A percentile compares a stretch with the other conserved stretches of the same genome.
These are phyloP conservation scores for Aspergillus melleus DNA, from an alignment of 2,329 filamentous ascomycete genomes.

Conservation along the genomic window DNA sequence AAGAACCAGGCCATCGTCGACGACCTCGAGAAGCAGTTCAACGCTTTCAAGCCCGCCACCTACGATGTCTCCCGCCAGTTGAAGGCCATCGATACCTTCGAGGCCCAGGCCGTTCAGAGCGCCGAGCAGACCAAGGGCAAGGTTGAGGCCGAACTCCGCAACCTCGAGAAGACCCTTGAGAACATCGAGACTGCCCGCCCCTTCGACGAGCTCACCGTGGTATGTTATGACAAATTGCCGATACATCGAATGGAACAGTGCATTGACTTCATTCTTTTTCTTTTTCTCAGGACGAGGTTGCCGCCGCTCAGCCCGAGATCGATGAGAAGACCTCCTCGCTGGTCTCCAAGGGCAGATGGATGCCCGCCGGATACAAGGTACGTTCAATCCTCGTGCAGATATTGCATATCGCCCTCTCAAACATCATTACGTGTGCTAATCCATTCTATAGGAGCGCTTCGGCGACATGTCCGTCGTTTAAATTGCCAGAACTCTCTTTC, in stretches of 20 bases:
- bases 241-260: neutral
- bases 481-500: constrained; percentile 39
- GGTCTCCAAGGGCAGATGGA: constrained; percentile 97
- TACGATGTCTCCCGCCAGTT: constrained; percentile 94
- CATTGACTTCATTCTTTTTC: constrained; percentile 7
- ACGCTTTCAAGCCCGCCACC: constrained; percentile 82
- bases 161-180: constrained; percentile 89
- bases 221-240: constrained; percentile 52
- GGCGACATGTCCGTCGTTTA: constrained; percentile 95
- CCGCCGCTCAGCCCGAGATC: constrained; percentile 90
- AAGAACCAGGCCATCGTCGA: constrained; percentile 96
- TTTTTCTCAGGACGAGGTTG: constrained; percentile 78
- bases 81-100: constrained; percentile 97
- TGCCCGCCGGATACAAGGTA: constrained; percentile 98
- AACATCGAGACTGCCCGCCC: constrained; percentile 96
- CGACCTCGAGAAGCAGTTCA: constrained; percentile 97
- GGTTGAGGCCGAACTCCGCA: constrained; percentile 92
- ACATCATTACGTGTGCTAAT: constrained; percentile 3
- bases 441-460: constrained; percentile 81
- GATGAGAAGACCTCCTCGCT: constrained; percentile 94
- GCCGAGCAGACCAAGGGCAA: constrained; percentile 95
- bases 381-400: constrained; percentile 33
- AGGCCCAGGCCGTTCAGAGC: constrained; percentile 95
- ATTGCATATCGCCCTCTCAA: too few species aligned
- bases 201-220: constrained; percentile 96